These are phyloP conservation scores for Spatholobus suberectus DNA, from an alignment of 306 rosid species.

Conservation along the genomic window DNA sequence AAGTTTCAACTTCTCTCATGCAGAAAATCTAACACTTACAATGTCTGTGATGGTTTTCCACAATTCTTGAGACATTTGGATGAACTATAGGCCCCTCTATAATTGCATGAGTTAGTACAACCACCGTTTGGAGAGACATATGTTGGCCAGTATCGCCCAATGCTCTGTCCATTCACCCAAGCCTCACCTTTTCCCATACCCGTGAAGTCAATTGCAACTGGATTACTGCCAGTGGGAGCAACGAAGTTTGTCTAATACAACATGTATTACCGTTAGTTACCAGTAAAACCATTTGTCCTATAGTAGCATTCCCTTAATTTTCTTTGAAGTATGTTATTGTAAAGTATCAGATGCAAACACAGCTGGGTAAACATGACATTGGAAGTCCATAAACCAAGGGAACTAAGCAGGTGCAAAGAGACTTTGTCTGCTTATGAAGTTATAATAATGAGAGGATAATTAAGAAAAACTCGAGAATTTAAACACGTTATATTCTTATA, in stretches of 20 bases:
- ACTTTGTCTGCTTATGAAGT: constrained; percentile 15
- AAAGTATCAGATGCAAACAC: not conserved
- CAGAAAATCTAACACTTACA: constrained; percentile 57
- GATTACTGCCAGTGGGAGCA: constrained; percentile 72
- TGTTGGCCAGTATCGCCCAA: constrained; percentile 93
- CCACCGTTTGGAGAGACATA: constrained; percentile 55
- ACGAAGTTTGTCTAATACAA: constrained; percentile 68
- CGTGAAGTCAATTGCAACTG: constrained; percentile 87
- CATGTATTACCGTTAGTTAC: constrained; percentile 38
- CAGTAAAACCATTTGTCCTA: not conserved
- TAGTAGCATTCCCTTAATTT: constrained; percentile 5
- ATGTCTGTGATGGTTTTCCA: constrained; percentile 83
- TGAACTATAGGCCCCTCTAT: constrained; percentile 63
- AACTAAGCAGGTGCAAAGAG: constrained; percentile 1
- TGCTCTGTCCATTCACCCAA: constrained; percentile 98
- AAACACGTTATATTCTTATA: not conserved
- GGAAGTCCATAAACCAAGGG: constrained; percentile 3
- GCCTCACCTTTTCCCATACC: constrained; percentile 98
- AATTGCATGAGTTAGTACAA: constrained; percentile 64
- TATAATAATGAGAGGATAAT: not conserved
- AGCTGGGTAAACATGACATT: not conserved
- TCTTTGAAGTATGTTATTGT: not conserved
- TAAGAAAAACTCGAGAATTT: not conserved
- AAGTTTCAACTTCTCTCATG: constrained; percentile 20
- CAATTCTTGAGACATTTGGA: constrained; percentile 81